phyloP scores from a whole-genome alignment of 1,284 basidiomycete species.

The Mycosarcoma mackinlayi region DNA sequence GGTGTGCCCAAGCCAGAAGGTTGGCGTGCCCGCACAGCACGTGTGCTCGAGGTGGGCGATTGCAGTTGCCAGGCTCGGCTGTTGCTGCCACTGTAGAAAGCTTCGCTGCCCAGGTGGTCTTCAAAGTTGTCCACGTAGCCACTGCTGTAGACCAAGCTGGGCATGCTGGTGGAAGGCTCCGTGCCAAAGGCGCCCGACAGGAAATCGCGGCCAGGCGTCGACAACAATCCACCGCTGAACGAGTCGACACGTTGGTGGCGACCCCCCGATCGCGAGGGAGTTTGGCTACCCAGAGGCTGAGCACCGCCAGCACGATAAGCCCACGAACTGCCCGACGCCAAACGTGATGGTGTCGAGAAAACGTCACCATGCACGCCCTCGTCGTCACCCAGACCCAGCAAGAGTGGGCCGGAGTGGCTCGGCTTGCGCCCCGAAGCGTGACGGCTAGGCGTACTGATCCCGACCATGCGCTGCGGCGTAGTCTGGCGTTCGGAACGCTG shows the following conservation, averaged over 20 bases:
- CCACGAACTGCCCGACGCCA: constrained; percentile 47
- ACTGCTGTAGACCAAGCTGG: constrained; percentile 50
- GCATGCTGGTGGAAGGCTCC: constrained; percentile 49
- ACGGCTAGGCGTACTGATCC: constrained; percentile 47
- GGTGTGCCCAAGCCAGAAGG: constrained; percentile 41
- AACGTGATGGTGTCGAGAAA: constrained; percentile 57
- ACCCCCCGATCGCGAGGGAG: constrained; percentile 42
- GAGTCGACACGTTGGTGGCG: constrained; percentile 46
- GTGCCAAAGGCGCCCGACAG: constrained; percentile 41
- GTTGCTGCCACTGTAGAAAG: constrained; percentile 37
- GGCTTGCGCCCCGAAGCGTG: constrained; percentile 45
- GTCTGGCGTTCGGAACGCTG: constrained; percentile 27
- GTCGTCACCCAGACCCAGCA: constrained; percentile 38
- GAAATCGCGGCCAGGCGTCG: constrained; percentile 44
- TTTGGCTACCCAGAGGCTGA: constrained; percentile 35
- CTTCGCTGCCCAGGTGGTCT: constrained; percentile 29
- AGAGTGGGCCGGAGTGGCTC: constrained; percentile 34
- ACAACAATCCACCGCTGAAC: constrained; percentile 45
- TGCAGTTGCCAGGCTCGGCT: constrained; percentile 50
- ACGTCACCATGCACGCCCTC: constrained; percentile 48
- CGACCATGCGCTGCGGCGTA: constrained; percentile 35
- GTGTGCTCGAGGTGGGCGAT: constrained; percentile 52
- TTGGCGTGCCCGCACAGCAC: constrained; percentile 43
- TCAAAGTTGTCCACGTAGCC: constrained; percentile 39
- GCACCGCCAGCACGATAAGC: constrained; percentile 32